Evolutionary conservation across 805 yeast species (phyloP), one percentile per base, ranked within the genome.

Genomic region (Candida railenensis): DNA sequence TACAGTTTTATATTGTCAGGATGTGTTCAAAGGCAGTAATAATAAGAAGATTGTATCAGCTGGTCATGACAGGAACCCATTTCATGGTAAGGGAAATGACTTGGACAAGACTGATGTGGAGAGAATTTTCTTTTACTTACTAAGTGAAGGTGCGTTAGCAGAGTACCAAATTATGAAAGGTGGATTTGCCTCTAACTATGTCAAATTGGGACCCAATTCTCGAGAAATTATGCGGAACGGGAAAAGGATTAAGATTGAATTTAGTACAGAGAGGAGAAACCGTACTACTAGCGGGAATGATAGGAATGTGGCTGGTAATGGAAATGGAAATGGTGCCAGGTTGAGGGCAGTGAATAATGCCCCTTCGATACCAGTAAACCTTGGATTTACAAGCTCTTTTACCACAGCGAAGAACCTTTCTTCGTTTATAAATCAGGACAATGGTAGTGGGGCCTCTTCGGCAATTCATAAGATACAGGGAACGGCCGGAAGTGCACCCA

Each of bases 141-240:
- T 89, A 22, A 78, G 87, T 9, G 81, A 82, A 47, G 78, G 80
- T 20, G 75, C 83, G 12, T 62, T 94, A 32, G 75, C 74, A 48
- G 97, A 91, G 60, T 85, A 83, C 56, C 78, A 89, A 2, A 71
- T 84, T 4, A 80, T 83, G 74, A 87, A 82, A 54, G 81, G 77
- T 18, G 95, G 96, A 0, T 91, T 85, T 69, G 87, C 96, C 0
- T 71, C 86, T 1, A 85, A 87, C 44, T 92, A 92, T 57, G 77
- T 91, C 3, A 74, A 73, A 51, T 53, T 74, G 1, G 96, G 96
- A 0, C 69, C 73, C 1, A 66, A 74, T n/a, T 82, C 90, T 0
- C 57, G 64, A 14, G 58, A 57, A 1, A 71, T 89, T 1, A 55
- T 85, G 43, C 54, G 56, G 8, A 78, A 78, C 2, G 58, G 54